Conservation (phyloP, 306 rosid genomes). For the Rosa lucieae region DNA sequence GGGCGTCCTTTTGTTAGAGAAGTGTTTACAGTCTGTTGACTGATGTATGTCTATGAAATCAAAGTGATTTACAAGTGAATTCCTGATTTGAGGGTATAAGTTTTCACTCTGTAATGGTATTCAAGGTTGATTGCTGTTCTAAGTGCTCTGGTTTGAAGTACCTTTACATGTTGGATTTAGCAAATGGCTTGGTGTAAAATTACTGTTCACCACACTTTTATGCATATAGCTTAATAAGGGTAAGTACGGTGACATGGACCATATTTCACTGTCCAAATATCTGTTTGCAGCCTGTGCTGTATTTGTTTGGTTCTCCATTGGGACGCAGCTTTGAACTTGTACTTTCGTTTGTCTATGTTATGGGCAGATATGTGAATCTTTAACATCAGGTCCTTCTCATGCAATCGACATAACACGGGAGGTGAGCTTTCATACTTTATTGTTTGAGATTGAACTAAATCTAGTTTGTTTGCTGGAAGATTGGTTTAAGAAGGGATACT, state of each 20-base stretch:
- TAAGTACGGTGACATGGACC: not conserved
- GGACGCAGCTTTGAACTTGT: not conserved
- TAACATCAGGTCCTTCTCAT: slow-evolving; percentile 91
- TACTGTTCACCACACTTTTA: not conserved
- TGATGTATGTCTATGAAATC: not conserved
- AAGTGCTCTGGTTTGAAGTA: slow-evolving; percentile 9
- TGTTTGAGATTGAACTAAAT: slow-evolving; percentile 21
- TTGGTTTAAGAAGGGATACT: slow-evolving; percentile 10
- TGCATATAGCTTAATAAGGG: not conserved
- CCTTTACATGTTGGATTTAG: not conserved
- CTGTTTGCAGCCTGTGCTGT: not conserved
- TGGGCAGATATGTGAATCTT: slow-evolving; percentile 78
- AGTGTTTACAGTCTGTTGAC: not conserved
- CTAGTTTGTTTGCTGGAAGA: slow-evolving; percentile 1
- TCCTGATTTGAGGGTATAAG: not conserved
- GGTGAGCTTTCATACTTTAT: slow-evolving; percentile 45
- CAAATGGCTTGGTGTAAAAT: not conserved
- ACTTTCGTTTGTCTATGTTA: slow-evolving; percentile 21
- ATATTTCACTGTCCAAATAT: too few species aligned
- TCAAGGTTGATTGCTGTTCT: not conserved
- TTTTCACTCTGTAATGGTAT: not conserved
- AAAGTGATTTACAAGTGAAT: not conserved
- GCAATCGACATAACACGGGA: slow-evolving; percentile 92
- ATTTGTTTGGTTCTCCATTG: not conserved
- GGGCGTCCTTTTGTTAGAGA: not conserved